These are phyloP conservation scores for Rhizophagus prolifer DNA, from an alignment of 192 early-diverging fungal species.

Conservation along the genomic window DNA sequence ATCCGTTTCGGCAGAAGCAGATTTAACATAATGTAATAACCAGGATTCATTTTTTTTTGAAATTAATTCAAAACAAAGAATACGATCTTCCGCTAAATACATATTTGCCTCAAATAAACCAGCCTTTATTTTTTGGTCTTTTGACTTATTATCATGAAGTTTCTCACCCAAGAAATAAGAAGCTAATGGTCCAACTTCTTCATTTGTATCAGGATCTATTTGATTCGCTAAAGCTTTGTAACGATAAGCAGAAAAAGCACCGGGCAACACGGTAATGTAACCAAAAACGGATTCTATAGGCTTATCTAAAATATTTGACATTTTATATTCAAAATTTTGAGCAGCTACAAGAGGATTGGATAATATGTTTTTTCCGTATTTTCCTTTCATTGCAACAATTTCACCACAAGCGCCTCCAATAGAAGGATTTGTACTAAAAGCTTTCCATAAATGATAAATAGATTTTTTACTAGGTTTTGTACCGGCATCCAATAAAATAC, in stretches of 20 bases:
- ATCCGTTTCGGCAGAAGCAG: constrained; percentile 76
- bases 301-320: constrained; percentile 66
- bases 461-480: constrained; percentile 54
- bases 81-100: constrained; percentile 83
- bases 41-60: constrained; percentile 67
- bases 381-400: constrained; percentile 53
- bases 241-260: constrained; percentile 83
- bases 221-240: constrained; percentile 69
- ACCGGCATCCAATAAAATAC: constrained; percentile 64
- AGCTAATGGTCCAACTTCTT: constrained; percentile 56
- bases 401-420: constrained; percentile 66
- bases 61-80: constrained; percentile 82
- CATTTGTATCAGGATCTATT: constrained; percentile 9
- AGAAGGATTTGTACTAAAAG: constrained; percentile 54
- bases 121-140: constrained; percentile 35
- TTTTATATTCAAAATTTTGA: constrained; percentile 73
- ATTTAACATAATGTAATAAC: constrained; percentile 72
- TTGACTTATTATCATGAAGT: constrained; percentile 34
- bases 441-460: constrained; percentile 66
- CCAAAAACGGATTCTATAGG: constrained; percentile 79
- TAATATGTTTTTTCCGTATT: constrained; percentile 24
- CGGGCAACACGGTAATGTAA: constrained; percentile 84
- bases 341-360: constrained; percentile 57
- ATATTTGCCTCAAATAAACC: constrained; percentile 75
- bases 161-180: constrained; percentile 75